Conservation (phyloP, 129 eudicot genomes). For the Flaveria sonorensis region DNA sequence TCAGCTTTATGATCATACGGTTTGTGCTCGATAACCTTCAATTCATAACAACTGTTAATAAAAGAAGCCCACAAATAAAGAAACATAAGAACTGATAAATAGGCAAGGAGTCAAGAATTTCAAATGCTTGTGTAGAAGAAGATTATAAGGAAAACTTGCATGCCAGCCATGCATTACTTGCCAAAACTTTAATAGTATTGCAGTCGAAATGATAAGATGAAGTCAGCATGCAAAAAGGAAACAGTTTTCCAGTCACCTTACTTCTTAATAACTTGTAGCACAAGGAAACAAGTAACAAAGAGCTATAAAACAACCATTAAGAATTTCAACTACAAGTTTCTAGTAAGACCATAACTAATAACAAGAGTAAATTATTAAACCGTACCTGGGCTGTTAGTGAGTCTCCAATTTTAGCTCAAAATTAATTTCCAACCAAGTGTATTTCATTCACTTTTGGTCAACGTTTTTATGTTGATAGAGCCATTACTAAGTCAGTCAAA, state of each 20-base stretch:
- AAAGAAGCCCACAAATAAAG: constrained; percentile 28
- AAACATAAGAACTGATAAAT: constrained; percentile 12
- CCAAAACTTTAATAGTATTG: neutral
- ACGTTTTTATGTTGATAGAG: neutral
- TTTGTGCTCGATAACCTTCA: constrained; percentile 81
- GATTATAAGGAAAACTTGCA: neutral
- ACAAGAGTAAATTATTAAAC: constrained; percentile 18
- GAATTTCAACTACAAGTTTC: constrained; percentile 16
- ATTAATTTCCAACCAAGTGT: no score
- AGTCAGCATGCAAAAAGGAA: neutral
- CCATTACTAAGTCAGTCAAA: neutral
- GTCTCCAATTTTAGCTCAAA: no score
- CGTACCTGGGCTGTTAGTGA: constrained; percentile 2
- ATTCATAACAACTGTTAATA: constrained; percentile 40
- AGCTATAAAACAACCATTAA: constrained; percentile 1
- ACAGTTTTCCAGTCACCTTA: neutral
- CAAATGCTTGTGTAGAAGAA: neutral
- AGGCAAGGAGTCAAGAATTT: constrained; percentile 7
- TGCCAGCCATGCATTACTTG: neutral
- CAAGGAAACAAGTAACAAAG: neutral
- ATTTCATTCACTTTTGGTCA: no score
- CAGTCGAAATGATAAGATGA: neutral
- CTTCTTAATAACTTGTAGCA: constrained; percentile 14
- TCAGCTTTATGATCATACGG: constrained; percentile 88
- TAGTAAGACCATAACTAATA: neutral